Base-by-base conservation (phyloP, 2,329 filamentous ascomycete species). In the Cordyceps farinosa region DNA sequence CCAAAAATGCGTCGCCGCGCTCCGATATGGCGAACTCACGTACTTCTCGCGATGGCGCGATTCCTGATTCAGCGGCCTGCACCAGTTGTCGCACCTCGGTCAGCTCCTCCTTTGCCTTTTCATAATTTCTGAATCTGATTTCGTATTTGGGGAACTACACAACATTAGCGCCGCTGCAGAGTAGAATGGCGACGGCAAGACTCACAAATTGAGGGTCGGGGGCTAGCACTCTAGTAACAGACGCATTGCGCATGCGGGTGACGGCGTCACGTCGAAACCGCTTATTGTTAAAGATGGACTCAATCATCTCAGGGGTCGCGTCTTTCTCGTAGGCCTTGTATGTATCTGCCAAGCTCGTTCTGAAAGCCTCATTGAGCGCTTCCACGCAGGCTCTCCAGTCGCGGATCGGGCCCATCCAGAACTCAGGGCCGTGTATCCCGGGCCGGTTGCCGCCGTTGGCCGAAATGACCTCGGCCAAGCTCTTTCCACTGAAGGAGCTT, bases 1-100 rank as follows among this genome's bases (percentile, higher is more conserved):
- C 82, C 38, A 85, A 74, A 32, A 85, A 76, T 3, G 76, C 76
- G 64, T 84, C 81, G 7, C 83, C 82, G 2, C 74, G 74, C 1
- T 74, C 73, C 0, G 78, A 74, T 58, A 84, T 80, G 42, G 72
- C 69, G 48, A 74, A 76, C 60, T 84, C 81, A 17, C 75, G 71
- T 9, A 81, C 72, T 0, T 69, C 69, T 54, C 77, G 72, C 17
- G 74, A 75, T 2, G 75, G 74, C 0, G 76, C 73, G 34, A 78
- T 78, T 9, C 75, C 77, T 0, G 78, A 77, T 65, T 80, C 76
- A 1, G 72, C 75, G 1, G 74, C 69, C 17, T 78, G 74, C 2
- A 82, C 69, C 0, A 82, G 69, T n/a, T 73, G 72, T 5, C 74
- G 73, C 5, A 80, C 69, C 1, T 77, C 74, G 11, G 67, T 68